These are phyloP conservation scores for Dryas octopetala DNA, from an alignment of 306 rosid genomes.

Conservation along the genomic window DNA sequence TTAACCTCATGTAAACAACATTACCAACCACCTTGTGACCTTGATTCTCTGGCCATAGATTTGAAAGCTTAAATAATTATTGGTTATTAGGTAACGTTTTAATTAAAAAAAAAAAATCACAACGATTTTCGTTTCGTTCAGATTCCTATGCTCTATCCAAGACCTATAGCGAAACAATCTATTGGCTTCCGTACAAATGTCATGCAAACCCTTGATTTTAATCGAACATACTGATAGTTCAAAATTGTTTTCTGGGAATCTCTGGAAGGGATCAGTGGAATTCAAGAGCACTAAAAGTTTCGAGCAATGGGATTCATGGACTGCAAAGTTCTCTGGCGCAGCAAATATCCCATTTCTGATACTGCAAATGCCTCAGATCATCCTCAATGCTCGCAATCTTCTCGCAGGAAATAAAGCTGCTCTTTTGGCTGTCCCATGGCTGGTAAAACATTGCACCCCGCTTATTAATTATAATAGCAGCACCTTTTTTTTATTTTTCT, in stretches of 20 bases:
- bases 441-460: conserved; percentile 38
- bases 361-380: conserved; percentile 82
- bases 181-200: not conserved
- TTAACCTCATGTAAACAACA: too few species aligned
- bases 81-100: not conserved
- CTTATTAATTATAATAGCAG: not conserved
- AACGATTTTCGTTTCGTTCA: not conserved
- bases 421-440: conserved; percentile 84
- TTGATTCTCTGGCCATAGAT: not conserved
- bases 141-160: not conserved
- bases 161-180: too few species aligned
- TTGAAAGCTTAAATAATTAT: not conserved
- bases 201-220: not conserved
- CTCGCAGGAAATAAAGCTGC: conserved; percentile 64
- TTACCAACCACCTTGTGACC: too few species aligned
- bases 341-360: conserved; percentile 78
- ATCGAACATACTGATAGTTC: not conserved
- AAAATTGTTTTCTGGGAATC: conserved; percentile 16
- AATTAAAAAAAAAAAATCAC: too few species aligned
- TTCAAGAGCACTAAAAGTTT: conserved; percentile 39
- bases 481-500: not conserved
- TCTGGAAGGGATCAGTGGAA: conserved; percentile 53
- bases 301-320: conserved; percentile 73
- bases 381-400: conserved; percentile 78
- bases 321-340: conserved; percentile 80